These are phyloP conservation scores for Xylaria sp. DNA, from an alignment of 2,329 filamentous ascomycete species.

Conservation along the genomic window DNA sequence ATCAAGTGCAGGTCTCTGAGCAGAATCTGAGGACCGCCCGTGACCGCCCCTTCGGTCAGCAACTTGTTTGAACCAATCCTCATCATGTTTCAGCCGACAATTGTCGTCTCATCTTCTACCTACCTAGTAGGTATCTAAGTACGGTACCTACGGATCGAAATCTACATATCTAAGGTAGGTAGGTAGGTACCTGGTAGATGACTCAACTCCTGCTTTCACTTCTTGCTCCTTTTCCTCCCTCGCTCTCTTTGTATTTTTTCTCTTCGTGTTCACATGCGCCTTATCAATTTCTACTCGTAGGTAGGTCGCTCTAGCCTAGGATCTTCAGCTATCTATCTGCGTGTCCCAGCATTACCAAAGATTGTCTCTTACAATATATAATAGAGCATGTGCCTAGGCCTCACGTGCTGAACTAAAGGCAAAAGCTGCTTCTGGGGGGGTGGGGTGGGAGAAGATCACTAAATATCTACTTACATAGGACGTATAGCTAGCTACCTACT, in stretches of 20 bases:
- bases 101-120: not conserved
- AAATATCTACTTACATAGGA: not conserved
- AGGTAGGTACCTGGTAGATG: not conserved
- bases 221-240: not conserved
- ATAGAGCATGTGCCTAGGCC: slow-evolving; percentile 2
- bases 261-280: not conserved
- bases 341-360: slow-evolving; percentile 4
- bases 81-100: slow-evolving; percentile 24
- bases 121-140: not conserved
- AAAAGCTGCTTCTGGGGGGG: not conserved
- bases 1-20: slow-evolving; percentile 17
- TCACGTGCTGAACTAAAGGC: slow-evolving; percentile 1
- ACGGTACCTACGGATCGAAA: not conserved
- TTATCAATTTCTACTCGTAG: not conserved
- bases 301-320: not conserved
- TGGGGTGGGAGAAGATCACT: no score
- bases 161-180: not conserved
- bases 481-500: no score
- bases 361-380: slow-evolving; percentile 5
- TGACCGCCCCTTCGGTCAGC: slow-evolving; percentile 11
- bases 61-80: slow-evolving; percentile 19
- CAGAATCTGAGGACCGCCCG: slow-evolving; percentile 4
- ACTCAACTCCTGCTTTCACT: not conserved
- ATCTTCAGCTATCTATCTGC: not conserved
- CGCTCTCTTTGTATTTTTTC: not conserved